Base-by-base conservation (phyloP, 257 asterid species). In the Salvia hispanica region DNA sequence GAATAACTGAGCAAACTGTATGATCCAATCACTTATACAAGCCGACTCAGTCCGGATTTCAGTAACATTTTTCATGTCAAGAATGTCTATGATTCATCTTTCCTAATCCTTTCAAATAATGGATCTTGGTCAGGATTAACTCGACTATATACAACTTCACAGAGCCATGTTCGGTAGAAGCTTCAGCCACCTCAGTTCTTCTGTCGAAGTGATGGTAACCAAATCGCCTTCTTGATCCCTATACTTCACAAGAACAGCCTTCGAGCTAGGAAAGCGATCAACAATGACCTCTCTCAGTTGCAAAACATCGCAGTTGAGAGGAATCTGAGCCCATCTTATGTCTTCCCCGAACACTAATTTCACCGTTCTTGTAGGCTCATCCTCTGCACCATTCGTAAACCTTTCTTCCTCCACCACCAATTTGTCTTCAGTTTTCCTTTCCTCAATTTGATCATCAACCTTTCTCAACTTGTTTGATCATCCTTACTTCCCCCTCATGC, bases 191-290 rank as follows among this genome's bases (percentile, higher is more conserved):
- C 95, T 82, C 69, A 91, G 81, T 66, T 91, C 98, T 75, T 91
- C 95, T 0, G 80, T 74, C 3, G 84, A 81, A 39, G 92, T 89
- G 82, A 91, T 86, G 39, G 98, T 91, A 52, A 91, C 81, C 78
- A 91, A 79, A 78, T 91, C 98, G 28, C 96, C 92, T 82, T 89
- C 98, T 58, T 89, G 84, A 76, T 91, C 98, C 82, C 81, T 78
- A 72, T 89, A 89, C 84, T 91, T 91, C 42, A 91, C 75, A 44
- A 89, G 94, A 56, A 84, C 79, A 3, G 86, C 85, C 69, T 72
- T 79, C 9, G 74, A 77, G 66, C 67, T 69, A 14, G 94, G 89
- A 70, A 81, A 89, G 13, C 92, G 86, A 58, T 86, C 86, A 6
- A 72, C 55, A 39, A 91, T 71, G 62, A 81, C 71, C 78, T 86